These are phyloP conservation scores for Jackrogersella minutella DNA, from an alignment of 495 filamentous ascomycete species.

Conservation along the genomic window DNA sequence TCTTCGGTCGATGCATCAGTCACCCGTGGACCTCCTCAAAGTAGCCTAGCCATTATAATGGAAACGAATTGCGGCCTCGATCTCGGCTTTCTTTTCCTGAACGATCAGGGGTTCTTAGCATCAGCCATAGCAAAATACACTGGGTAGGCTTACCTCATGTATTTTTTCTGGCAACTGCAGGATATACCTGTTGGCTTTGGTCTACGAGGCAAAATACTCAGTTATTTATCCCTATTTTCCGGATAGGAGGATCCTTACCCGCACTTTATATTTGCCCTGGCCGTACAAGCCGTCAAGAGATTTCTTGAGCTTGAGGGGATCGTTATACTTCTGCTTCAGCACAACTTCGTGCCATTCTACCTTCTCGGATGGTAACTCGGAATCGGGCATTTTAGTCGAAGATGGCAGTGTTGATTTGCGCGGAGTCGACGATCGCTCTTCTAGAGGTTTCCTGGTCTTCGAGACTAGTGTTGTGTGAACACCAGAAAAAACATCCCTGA, in stretches of 20 bases:
- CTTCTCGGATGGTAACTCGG: neutral
- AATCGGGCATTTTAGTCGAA: neutral
- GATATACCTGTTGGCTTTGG: constrained; percentile 18
- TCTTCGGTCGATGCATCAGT: neutral
- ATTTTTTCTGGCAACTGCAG: constrained; percentile 3
- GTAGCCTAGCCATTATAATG: constrained; percentile 7
- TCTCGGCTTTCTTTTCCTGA: constrained; percentile 5
- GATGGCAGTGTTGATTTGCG: neutral
- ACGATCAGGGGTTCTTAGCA: neutral
- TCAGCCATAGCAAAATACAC: neutral
- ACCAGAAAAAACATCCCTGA: neutral
- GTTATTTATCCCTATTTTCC: neutral
- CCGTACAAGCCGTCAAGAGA: constrained; percentile 21
- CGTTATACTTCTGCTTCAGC: constrained; percentile 26
- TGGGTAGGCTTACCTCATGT: constrained; percentile 2
- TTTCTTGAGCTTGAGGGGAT: constrained; percentile 19
- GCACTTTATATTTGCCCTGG: constrained; percentile 17
- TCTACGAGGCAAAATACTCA: neutral
- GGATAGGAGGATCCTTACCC: neutral
- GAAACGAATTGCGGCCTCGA: constrained; percentile 7
- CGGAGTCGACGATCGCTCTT: neutral
- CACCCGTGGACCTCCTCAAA: neutral
- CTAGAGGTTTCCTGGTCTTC: neutral
- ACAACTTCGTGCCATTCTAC: constrained; percentile 5
- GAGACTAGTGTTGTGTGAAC: neutral